A percentile compares a stretch with the other conserved stretches of the same genome.
These are phyloP conservation scores for Globisporangium middletonii DNA, from an alignment of 352 stramenopile species.

Conservation along the genomic window DNA sequence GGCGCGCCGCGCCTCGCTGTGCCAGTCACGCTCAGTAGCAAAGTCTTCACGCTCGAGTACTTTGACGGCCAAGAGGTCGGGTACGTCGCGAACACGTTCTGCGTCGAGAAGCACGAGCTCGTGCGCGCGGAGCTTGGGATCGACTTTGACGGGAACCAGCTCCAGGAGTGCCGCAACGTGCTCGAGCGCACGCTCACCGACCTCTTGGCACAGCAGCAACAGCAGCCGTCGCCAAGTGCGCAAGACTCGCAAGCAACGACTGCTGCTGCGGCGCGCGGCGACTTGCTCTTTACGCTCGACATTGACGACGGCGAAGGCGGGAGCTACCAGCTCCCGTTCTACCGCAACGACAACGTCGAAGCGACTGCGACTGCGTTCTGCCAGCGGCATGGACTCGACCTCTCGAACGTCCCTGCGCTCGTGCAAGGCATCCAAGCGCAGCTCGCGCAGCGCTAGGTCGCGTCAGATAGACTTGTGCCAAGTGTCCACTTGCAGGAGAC, in stretches of 20 bases:
- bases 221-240: background rate
- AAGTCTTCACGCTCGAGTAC: constrained; percentile 59
- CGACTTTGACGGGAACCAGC: constrained; percentile 51
- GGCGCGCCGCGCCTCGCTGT: constrained; percentile 38
- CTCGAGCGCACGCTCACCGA: constrained; percentile 23
- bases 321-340: constrained; percentile 33
- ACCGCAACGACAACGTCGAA: constrained; percentile 46
- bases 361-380: constrained; percentile 51
- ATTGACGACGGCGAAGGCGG: constrained; percentile 53
- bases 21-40: constrained; percentile 49
- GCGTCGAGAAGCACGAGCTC: constrained; percentile 60
- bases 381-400: constrained; percentile 38
- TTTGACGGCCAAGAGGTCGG: constrained; percentile 51
- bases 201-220: constrained; percentile 9
- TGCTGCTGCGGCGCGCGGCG: constrained; percentile 14
- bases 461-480: background rate
- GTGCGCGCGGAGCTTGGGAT: constrained; percentile 42
- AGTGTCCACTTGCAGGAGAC: background rate
- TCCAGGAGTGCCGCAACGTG: constrained; percentile 55
- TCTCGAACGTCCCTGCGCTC: constrained; percentile 51
- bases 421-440: constrained; percentile 52
- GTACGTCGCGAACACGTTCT: constrained; percentile 60
- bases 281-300: constrained; percentile 63
- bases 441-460: constrained; percentile 24
- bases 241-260: constrained; percentile 6